Evolutionary conservation across 139 green algal genomes (phyloP), one percentile per base, ranked within the genome.

Genomic region (Chlorella sp.): DNA sequence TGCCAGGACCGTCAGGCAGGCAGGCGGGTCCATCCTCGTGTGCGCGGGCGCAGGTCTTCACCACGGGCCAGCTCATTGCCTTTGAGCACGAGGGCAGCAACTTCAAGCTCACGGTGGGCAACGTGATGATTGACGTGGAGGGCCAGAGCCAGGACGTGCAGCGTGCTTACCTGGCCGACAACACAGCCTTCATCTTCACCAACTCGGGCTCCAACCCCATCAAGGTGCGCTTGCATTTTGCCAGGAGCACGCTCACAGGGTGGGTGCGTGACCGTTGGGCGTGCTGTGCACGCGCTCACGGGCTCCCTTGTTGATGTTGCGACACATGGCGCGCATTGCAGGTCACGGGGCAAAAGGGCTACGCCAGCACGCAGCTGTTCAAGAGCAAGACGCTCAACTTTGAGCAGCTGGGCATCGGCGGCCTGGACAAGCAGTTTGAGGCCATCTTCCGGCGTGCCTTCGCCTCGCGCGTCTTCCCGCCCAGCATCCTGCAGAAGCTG

Each of bases 401-500:
- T 80, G 84, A 97, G 78, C 90, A 91, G 80, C 88, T 99, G 67
- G 96, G 96, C 59, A 99, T 99, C 74, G 95, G 95, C 29, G 95
- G 95, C 36, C 78, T 99, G 65, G 93, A 97, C 83, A 74, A 74
- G 59, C 93, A 99, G 85, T 99, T 99, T 82, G 91, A 92, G 64
- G 86, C 93, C 60, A 99, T 99, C 81, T 99, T 99, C 86, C 82
- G 96, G 24, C 84, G 94, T 29, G 91, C 91, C n/a, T 99, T 99
- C 82, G 91, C 93, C 22, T 97, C 89, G 1, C 85, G 96, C 42
- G 92, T 97, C 23, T 97, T 98, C 72, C 92, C 96, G 5, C 89
- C 93, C 29, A 80, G 75, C 60, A 87, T 97, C 14, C 85, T 96
- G 27, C 85, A 96, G 81, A 79, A 86, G 55, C 83, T 99, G 64